Base-by-base conservation (phyloP, 306 rosid species). In the Hippophae gyantsensis region DNA sequence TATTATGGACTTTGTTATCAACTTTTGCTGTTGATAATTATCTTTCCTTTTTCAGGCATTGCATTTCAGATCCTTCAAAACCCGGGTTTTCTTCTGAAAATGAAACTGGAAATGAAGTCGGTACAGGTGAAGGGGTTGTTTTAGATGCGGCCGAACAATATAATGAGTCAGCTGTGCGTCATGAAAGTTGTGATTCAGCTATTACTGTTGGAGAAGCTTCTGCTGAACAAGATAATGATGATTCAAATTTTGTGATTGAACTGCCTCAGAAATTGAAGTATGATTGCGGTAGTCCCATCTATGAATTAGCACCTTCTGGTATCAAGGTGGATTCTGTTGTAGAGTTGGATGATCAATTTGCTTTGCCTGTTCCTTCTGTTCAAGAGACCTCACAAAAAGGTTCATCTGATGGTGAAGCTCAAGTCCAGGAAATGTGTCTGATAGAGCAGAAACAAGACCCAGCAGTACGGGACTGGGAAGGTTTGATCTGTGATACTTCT, bases 201-300 rank as follows among this genome's bases (percentile, higher is more conserved):
- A 72, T 68, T 65, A 53, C 75, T 10, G 6, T n/a, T 38, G 66
- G 71, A 63, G 82, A 76, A 58, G 64, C 60, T 70, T 74, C 82
- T 32, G 52, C 27, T 13, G 84, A 73, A 63, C 84, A 69, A 47
- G 50, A 64, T 43, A 60, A 48, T 18, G 85, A 75, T 40, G 69
- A 65, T n/a, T 13, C 78, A 9, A 50, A 64, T 51, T 78, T 74
- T 50, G 68, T 76, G 52, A 74, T 71, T 10, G 84, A 83, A 78
- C 78, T 72, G 41, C 86, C 81, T 6, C 79, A 58, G 23, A 62
- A 71, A 66, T 72, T 72, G 48, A 72, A 54, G 44, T 60, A 47
- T 54, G 65, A 61, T 43, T 53, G 63, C 43, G 67, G 76, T 72
- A 65, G 76, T 32, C 76, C 76, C 5, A 56, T 26, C 14, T 8